Evolutionary conservation across 148 eudicot species (phyloP), one percentile per base, ranked within the genome.

Genomic region (Vaccinium myrtillus): DNA sequence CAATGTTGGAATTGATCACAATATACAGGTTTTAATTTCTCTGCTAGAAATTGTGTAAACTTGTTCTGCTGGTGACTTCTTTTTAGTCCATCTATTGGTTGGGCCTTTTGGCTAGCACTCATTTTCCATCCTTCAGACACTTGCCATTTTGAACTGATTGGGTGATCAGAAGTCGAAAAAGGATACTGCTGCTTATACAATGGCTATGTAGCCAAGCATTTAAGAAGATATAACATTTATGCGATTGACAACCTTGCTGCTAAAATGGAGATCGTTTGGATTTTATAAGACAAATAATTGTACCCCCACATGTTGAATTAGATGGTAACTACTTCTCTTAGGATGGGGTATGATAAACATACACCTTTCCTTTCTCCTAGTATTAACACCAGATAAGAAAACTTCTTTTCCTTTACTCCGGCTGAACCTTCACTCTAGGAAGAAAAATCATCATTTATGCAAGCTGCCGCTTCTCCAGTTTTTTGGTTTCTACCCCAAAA

Each of bases 1-100:
- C 85, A 90, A 87, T 83, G 74, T 91, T 83, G 99, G 99, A 86
- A 92, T 86, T 63, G 87, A 87, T 69, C 87, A 83, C 46, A 87
- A 88, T 83, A 79, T 97, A 87, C 98, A 97, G 89, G 95, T 93
- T 82, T n/a, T 15, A 48, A 19, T 73, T 61, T 76, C 46, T 82
- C n/a, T 59, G 61, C 76, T 82, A 2, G 51, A 39, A 77, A 43
- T 50, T 27, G 25, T 67, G 83, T 65, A 81, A 67, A 46, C 30
- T 53, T 48, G 56, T 25, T 48, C 14, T n/a, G 36, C 77, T 50
- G 77, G 46, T 81, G 39, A 69, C 25, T 69, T 30, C 10, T 78
- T 39, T 49, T n/a, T n/a, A n/a, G 27, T 12, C 79, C 27, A 19
- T 43, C 7, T 56, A 27, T 16, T 78, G n/a, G 39, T 15, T 73